Evolutionary conservation across 768 basidiomycete genomes (phyloP).

Genomic region (Hirschioporus abietinus): DNA sequence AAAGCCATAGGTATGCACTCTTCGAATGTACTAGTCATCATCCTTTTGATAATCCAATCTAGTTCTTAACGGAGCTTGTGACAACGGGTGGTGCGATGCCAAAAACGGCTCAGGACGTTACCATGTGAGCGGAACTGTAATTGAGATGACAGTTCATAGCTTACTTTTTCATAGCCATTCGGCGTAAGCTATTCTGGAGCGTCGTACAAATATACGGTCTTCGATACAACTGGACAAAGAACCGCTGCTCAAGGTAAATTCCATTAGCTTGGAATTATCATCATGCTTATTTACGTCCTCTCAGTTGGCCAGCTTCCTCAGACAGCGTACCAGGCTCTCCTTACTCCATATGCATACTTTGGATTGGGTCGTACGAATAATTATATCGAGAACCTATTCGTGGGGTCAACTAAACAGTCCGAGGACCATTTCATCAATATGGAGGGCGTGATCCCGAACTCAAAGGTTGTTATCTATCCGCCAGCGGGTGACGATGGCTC

Average conservation of each 20-base stretch:
- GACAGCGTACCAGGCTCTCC: constrained; percentile 85
- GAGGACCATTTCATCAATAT: constrained; percentile 79
- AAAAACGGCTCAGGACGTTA: constrained; percentile 59
- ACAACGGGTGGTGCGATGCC: constrained; percentile 69
- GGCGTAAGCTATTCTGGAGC: constrained; percentile 94
- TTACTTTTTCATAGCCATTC: constrained; percentile 55
- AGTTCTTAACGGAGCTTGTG: constrained; percentile 94
- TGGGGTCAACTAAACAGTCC: constrained; percentile 80
- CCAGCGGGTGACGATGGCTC: constrained; percentile 44
- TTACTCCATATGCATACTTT: constrained; percentile 92
- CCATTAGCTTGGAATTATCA: background rate
- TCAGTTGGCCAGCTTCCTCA: constrained; percentile 90
- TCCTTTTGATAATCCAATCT: constrained; percentile 7
- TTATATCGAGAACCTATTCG: constrained; percentile 98
- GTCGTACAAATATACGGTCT: constrained; percentile 93
- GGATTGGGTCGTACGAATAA: constrained; percentile 98
- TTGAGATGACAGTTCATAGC: constrained; percentile 9
- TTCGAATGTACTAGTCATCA: background rate
- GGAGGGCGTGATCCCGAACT: constrained; percentile 97
- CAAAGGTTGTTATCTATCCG: constrained; percentile 92
- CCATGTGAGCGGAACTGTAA: constrained; percentile 50
- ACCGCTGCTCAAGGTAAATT: constrained; percentile 81
- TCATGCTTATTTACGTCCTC: constrained; percentile 9
- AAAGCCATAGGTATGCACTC: constrained; percentile 78
- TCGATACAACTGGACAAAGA: constrained; percentile 84